A percentile compares a stretch with the other conserved stretches of the same genome.
Conservation (phyloP, 345 rosid genomes). For the Syzygium aromaticum region DNA sequence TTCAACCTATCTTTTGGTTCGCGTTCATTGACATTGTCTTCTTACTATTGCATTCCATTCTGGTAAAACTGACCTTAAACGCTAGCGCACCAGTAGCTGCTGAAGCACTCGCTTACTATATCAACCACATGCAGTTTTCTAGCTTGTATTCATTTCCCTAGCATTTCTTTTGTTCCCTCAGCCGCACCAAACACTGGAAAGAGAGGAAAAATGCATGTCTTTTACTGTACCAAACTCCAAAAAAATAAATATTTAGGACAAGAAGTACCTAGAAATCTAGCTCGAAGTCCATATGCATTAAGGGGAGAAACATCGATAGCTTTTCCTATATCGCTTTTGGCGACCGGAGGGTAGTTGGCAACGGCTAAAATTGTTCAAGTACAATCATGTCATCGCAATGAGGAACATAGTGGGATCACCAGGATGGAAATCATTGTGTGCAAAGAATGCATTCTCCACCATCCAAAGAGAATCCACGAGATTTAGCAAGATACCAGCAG, state of each 20-base stretch:
- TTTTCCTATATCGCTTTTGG: not conserved
- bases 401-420: not conserved
- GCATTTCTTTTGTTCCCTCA: not conserved
- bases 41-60: not conserved
- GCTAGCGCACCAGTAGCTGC: not conserved
- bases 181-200: not conserved
- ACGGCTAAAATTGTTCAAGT: not conserved
- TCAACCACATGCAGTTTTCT: not conserved
- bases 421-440: constrained; percentile 9
- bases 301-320: not conserved
- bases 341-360: not conserved
- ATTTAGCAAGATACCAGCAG: not conserved
- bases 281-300: not conserved
- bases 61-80: not conserved
- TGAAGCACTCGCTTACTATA: not conserved
- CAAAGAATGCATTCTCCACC: constrained; percentile 19
- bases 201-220: not conserved
- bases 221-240: not conserved
- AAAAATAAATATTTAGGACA: no score
- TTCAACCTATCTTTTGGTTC: not conserved
- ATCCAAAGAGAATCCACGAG: constrained; percentile 5
- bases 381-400: not conserved
- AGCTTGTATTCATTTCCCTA: not conserved
- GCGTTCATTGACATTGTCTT: not conserved
- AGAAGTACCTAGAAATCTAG: not conserved